Evolutionary conservation across 305 asterid species (phyloP), one percentile per base, ranked within the genome.

Genomic region (Plantago lanceolata): DNA sequence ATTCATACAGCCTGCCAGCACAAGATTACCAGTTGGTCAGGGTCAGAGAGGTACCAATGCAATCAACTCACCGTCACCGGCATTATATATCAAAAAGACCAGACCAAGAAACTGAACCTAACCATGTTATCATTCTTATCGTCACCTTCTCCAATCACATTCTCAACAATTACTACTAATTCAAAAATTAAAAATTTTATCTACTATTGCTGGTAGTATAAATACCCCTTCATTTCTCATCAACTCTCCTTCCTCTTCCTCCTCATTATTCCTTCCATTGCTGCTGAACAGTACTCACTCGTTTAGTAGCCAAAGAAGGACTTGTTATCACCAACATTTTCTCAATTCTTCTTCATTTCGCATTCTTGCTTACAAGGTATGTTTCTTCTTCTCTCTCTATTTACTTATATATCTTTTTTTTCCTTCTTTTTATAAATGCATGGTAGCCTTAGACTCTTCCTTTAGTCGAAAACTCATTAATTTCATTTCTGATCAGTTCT

Each of bases 361-460:
- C 44, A 54, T 63, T 57, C 48, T 52, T 35, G 40, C 48, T 62
- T 55, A 18, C 21, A 15, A 57, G 74, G 74, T 63, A 55, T 14
- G 74, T 35, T 28, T 26, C 5, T 13, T 18, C 47, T 24, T 33
- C 29, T 12, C 28, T 24, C 28, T 1, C n/a, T 52, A 63, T 60
- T 20, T 57, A 2, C 6, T 31, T 11, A 8, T 31, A 0, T 54
- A 14, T 26, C 37, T 57, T 56, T 56, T 29, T 29, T 24, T 24
- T 24, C n/a, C n/a, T 24, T 24, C 3, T 24, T 24, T 24, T 24
- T 24, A n/a, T n/a, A n/a, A n/a, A n/a, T n/a, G n/a, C n/a, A n/a
- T n/a, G n/a, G n/a, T n/a, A n/a, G n/a, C n/a, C n/a, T n/a, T n/a
- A n/a, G n/a, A n/a, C n/a, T n/a, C n/a, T n/a, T n/a, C n/a, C n/a